A percentile compares a stretch with the other conserved stretches of the same genome.
Evolutionary conservation across 129 eudicot species (phyloP).

Genomic region (Solidago caesia): DNA sequence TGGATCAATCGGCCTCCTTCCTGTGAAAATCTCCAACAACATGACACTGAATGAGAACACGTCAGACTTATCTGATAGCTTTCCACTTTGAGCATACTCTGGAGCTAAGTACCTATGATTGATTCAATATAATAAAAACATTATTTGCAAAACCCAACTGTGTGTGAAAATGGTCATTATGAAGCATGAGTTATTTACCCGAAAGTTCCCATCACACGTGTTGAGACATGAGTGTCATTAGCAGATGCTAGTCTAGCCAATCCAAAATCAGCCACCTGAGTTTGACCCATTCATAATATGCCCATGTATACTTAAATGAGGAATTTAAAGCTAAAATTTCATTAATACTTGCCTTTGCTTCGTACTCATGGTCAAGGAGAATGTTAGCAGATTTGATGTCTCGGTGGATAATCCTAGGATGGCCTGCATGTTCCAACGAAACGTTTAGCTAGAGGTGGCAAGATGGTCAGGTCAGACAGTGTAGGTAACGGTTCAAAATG

Average conservation of each 20-base stretch:
- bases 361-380: conserved; percentile 70
- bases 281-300: conserved; percentile 6
- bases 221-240: conserved; percentile 86
- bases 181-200: conserved; percentile 50
- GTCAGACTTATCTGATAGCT: conserved; percentile 87
- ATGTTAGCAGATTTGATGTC: conserved; percentile 94
- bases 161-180: not conserved
- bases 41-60: conserved; percentile 94
- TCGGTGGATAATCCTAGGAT: conserved; percentile 86
- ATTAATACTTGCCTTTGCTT: conserved; percentile 68
- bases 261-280: conserved; percentile 96
- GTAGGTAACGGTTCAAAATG: not conserved
- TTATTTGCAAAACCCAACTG: conserved; percentile 8
- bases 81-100: conserved; percentile 96
- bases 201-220: conserved; percentile 98
- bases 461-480: not conserved
- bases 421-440: conserved; percentile 44
- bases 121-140: conserved; percentile 15
- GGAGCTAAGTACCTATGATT: conserved; percentile 88
- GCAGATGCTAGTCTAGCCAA: conserved; percentile 82
- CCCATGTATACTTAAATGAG: conserved; percentile 7
- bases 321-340: not conserved
- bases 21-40: conserved; percentile 86
- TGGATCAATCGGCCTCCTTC: conserved; percentile 73
- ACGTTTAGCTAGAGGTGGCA: conserved; percentile 2